These are phyloP conservation scores for Stachybotrys echinatus DNA, from an alignment of 2,329 filamentous ascomycete genomes.

Conservation along the genomic window DNA sequence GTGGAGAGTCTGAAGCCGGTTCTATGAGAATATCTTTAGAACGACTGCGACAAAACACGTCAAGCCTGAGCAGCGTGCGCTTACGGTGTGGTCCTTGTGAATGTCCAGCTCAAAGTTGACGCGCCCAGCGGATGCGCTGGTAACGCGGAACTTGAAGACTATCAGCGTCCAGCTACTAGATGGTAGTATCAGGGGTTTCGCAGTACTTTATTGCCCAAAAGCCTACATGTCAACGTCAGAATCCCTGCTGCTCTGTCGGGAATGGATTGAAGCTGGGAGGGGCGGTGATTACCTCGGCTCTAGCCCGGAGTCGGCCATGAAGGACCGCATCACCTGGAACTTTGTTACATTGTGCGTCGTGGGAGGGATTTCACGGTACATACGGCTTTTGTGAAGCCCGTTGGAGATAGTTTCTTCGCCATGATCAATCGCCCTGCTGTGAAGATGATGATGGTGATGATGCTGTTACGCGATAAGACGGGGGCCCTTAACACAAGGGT, in stretches of 20 bases:
- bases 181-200: too few species aligned
- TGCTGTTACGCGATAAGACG: not conserved
- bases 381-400: conserved; percentile 29
- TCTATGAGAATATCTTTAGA: conserved; percentile 37
- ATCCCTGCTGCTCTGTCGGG: not conserved
- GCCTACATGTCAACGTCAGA: conserved; percentile 10
- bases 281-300: conserved; percentile 79
- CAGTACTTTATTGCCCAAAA: conserved; percentile 23
- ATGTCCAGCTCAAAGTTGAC: conserved; percentile 76
- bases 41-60: not conserved
- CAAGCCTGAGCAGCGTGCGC: conserved; percentile 10
- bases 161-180: too few species aligned
- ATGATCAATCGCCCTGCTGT: conserved; percentile 17
- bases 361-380: not conserved
- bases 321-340: conserved; percentile 75
- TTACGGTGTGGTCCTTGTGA: conserved; percentile 67
- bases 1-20: conserved; percentile 70
- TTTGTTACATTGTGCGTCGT: not conserved
- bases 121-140: conserved; percentile 56
- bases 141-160: conserved; percentile 56
- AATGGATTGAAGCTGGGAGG: too few species aligned
- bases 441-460: not conserved
- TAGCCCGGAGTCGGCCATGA: conserved; percentile 77
- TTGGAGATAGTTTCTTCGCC: conserved; percentile 27
- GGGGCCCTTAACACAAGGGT: not conserved